Conservation (phyloP, 352 stramenopile genomes). For the Phytophthora pini region DNA sequence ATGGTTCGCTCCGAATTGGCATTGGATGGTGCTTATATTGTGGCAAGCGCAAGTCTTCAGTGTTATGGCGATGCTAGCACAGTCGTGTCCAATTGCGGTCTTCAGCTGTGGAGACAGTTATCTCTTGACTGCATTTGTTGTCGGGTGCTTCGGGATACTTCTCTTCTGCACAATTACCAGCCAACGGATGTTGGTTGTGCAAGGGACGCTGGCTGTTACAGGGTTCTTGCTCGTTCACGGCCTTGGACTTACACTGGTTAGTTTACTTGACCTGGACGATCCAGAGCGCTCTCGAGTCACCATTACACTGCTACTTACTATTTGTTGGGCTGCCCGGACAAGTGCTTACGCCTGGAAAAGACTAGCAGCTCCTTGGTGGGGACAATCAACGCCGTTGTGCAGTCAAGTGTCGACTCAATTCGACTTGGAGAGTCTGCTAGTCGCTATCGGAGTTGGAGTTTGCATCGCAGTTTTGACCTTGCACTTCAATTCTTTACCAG, state of each 20-base stretch:
- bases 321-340: constrained; percentile 4
- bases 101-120: constrained; percentile 7
- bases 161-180: constrained; percentile 1
- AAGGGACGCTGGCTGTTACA: constrained; percentile 2
- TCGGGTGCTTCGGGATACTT: constrained; percentile 1
- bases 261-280: constrained; percentile 8
- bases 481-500: constrained; percentile 3
- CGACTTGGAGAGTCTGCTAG: constrained; percentile 9
- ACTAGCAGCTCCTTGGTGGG: constrained; percentile 8
- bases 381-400: constrained; percentile 8
- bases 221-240: constrained; percentile 10
- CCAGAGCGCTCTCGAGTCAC: constrained; percentile 5
- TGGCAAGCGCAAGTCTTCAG: constrained; percentile 12
- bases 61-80: constrained; percentile 8
- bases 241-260: constrained; percentile 3
- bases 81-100: constrained; percentile 4
- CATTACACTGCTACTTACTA: constrained; percentile 4
- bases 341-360: constrained; percentile 4
- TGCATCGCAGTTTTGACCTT: constrained; percentile 1
- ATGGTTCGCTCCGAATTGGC: constrained; percentile 12
- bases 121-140: constrained; percentile 1
- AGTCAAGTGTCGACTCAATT: constrained; percentile 1
- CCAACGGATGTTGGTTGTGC: neutral
- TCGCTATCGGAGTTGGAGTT: constrained; percentile 1
- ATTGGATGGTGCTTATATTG: constrained; percentile 4